Base-by-base conservation (phyloP, 208 protist genomes). In the Ichthyophonus hoferi region DNA sequence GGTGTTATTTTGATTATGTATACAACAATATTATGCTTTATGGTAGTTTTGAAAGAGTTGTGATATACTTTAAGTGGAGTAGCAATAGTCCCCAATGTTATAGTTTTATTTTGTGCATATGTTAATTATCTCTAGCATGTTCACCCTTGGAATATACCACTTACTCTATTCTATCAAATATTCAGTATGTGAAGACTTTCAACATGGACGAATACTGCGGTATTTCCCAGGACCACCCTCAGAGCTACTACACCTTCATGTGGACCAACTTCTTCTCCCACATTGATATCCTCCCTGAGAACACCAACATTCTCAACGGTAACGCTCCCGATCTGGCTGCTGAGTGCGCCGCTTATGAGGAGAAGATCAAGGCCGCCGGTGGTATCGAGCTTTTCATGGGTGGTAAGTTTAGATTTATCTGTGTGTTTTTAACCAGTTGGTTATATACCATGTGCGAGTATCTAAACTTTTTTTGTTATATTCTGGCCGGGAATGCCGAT, bases 181-280 rank as follows among this genome's bases (percentile, higher is more conserved):
- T 24, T 7, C 24, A 35, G 88, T 79, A 98, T 86, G 96, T 98
- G 0, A 91, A 97, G 40, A 97, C 96, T 1, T 98, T 98, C 92
- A 98, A 98, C 92, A 98, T 98, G 97, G 97, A 98, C 86, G 97
- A 98, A 93, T 98, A 98, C 89, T 94, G 97, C 1, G 96, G 95
- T 39, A 91, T 97, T 3, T 58, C 76, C 0, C 83, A 90, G 7
- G 94, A 97, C 37, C 97, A 98, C 92, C 94, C 95, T 33, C 95
- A 98, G 93, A 95, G 93, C 83, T 98, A 98, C 89, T 96, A 97
- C 93, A 96, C 95, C 90, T 98, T 98, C 89, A 98, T 98, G 97
- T 95, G 95, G 92, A 91, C 95, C 40, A 96, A 98, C 93, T 94
- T 98, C 42, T 98, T 98, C 90, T 93, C 95, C 40, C 96, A 97